phyloP scores from a whole-genome alignment of 192 early-diverging fungal species.

The Umbelopsis sp. region DNA sequence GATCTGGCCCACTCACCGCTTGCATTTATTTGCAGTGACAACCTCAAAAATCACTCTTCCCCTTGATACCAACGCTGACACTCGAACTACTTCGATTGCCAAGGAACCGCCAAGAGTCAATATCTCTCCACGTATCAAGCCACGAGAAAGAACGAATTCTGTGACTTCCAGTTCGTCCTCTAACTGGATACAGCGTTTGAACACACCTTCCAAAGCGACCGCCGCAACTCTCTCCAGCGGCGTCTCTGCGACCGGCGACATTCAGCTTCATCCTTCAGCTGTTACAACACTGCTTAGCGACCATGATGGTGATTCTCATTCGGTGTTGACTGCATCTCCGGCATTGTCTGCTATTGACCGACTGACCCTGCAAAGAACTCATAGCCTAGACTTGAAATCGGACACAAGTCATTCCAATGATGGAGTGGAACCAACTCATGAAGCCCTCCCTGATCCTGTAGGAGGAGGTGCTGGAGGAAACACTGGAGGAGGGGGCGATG shows the following conservation, averaged over 20 bases:
- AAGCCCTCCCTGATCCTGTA: neutral
- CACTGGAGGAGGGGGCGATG: neutral
- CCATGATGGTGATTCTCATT: neutral
- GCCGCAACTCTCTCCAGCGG: neutral
- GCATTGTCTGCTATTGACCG: neutral
- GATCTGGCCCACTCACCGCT: neutral
- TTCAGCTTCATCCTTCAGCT: neutral
- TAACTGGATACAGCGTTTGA: neutral
- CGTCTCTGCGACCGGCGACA: neutral
- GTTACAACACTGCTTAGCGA: neutral
- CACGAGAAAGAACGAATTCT: slow-evolving; percentile 9
- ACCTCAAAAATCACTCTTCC: no score
- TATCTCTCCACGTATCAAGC: neutral
- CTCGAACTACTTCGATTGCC: neutral
- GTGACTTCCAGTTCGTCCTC: neutral
- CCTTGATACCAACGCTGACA: no score
- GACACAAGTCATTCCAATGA: neutral
- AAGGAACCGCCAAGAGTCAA: neutral
- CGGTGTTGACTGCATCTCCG: neutral
- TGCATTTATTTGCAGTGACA: neutral
- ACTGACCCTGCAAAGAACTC: slow-evolving; percentile 1
- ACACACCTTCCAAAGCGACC: neutral
- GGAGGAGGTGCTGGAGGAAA: neutral
- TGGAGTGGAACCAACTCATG: neutral
- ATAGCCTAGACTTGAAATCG: neutral